A percentile compares a stretch with the other conserved stretches of the same genome.
Conservation (phyloP, 768 basidiomycete genomes). For the Leccinum aurantiacum region DNA sequence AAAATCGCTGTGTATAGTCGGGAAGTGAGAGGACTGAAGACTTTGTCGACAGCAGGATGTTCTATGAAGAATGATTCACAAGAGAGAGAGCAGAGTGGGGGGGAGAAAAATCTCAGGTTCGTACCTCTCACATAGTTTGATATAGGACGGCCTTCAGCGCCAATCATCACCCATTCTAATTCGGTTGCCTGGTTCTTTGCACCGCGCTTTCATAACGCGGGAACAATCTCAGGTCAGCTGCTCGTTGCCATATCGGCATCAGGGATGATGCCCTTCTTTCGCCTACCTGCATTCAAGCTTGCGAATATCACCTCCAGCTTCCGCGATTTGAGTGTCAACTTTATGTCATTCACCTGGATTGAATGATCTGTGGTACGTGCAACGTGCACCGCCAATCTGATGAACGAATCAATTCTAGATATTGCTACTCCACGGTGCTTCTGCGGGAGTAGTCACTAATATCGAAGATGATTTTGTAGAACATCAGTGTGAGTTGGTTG, state of each 20-base stretch:
- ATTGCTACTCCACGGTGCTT: neutral
- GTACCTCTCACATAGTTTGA: neutral
- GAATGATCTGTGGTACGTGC: neutral
- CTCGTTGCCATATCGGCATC: neutral
- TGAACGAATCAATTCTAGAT: neutral
- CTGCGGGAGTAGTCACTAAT: neutral
- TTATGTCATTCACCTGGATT: neutral
- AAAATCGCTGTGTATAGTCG: neutral
- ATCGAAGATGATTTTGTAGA: neutral
- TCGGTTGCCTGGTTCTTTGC: neutral
- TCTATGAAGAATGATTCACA: neutral
- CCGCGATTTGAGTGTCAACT: neutral
- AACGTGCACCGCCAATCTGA: neutral
- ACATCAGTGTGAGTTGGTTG: neutral
- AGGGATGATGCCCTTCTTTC: constrained; percentile 4
- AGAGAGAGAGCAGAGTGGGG: neutral
- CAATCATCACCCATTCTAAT: neutral
- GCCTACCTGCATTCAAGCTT: constrained; percentile 5
- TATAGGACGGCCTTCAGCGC: neutral
- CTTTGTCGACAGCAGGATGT: neutral
- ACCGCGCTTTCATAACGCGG: neutral
- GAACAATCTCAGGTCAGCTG: neutral
- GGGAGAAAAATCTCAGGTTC: neutral
- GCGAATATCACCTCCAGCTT: neutral
- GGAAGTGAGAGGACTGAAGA: neutral